phyloP scores from a whole-genome alignment of 176 grass and related monocot species.

The Raddia distichophylla region DNA sequence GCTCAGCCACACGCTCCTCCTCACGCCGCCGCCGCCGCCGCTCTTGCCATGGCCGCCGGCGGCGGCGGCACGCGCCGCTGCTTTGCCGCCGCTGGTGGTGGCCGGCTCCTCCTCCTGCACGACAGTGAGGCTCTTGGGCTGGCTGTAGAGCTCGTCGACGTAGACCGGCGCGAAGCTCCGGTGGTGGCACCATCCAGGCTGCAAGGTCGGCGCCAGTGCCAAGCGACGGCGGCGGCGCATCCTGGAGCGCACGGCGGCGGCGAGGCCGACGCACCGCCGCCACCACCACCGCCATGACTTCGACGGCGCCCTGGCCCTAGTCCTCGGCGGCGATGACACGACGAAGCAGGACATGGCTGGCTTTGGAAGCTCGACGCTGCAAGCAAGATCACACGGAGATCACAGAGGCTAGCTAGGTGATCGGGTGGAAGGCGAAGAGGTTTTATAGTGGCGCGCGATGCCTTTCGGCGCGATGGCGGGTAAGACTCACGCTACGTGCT shows the following conservation, averaged over 20 bases:
- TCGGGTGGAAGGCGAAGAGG: background rate
- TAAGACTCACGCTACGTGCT: constrained; percentile 59
- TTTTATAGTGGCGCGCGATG: background rate
- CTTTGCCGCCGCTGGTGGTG: background rate
- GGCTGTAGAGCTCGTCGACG: constrained; percentile 66
- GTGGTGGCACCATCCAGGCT: background rate
- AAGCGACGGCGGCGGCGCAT: constrained; percentile 13
- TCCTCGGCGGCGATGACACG: background rate
- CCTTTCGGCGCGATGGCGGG: constrained; percentile 56
- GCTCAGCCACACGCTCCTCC: constrained; percentile 40
- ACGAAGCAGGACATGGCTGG: constrained; percentile 53
- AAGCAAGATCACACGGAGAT: too few species aligned
- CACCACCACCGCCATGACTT: constrained; percentile 48
- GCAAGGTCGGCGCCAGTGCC: background rate
- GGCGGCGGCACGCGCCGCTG: background rate
- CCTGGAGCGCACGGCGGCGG: constrained; percentile 20
- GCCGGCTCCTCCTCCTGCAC: background rate
- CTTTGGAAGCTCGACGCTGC: background rate
- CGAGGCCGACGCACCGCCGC: constrained; percentile 45
- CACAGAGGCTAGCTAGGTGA: too few species aligned
- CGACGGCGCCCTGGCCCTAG: background rate
- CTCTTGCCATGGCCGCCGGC: background rate
- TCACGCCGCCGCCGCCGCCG: background rate
- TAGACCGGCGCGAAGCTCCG: constrained; percentile 52
- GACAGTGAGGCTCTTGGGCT: constrained; percentile 16